Conservation (phyloP, 169 alveolate genomes). For the Plasmodium cynomolgi region DNA sequence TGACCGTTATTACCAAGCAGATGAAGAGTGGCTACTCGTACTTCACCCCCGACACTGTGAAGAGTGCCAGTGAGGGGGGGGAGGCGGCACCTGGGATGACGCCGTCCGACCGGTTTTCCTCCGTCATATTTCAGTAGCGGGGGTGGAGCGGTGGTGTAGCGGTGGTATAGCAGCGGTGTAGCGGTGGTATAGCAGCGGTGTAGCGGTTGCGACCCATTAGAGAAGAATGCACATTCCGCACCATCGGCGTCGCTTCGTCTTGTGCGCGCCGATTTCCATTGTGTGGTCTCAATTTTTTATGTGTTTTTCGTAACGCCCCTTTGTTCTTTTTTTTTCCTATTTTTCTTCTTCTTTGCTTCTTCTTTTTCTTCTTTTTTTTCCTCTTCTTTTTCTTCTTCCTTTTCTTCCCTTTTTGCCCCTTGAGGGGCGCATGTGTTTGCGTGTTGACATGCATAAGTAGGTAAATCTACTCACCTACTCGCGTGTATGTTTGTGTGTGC, state of each 20-base stretch:
- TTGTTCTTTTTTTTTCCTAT: neutral
- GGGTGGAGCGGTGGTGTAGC: too few species aligned
- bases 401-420: neutral
- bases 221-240: neutral
- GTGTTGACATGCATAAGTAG: neutral
- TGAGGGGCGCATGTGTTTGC: neutral
- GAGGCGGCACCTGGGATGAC: neutral
- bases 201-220: neutral
- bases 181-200: too few species aligned
- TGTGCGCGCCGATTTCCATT: neutral
- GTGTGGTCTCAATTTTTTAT: neutral
- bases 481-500: neutral
- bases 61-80: constrained; percentile 1
- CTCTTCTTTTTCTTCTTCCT: neutral
- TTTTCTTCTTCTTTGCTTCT: neutral
- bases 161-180: too few species aligned
- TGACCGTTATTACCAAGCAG: constrained; percentile 50
- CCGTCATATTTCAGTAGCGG: constrained; percentile 22
- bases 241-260: neutral
- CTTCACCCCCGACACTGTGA: neutral
- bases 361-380: neutral
- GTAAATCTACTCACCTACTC: neutral
- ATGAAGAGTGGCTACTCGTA: constrained; percentile 20
- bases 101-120: neutral
- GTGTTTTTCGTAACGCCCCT: neutral